Conservation (phyloP, 768 basidiomycete species). For the Epithele typhae region DNA sequence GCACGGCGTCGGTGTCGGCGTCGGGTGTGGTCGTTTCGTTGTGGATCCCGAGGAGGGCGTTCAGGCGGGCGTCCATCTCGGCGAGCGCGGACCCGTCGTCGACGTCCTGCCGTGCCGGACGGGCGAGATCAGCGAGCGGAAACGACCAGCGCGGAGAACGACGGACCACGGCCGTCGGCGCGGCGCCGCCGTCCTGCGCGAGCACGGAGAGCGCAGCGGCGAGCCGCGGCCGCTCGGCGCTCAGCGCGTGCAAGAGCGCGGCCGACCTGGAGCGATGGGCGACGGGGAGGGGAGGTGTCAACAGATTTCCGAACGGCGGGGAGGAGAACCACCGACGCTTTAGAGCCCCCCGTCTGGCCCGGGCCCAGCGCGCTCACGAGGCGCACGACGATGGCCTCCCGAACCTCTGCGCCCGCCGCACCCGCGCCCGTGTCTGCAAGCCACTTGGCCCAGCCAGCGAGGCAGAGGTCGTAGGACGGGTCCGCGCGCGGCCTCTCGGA, state of each 20-base stretch:
- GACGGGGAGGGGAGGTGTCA: too few species aligned
- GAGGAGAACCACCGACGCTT: conserved; percentile 33
- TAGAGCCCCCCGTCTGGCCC: conserved; percentile 11
- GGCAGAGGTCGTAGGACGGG: conserved; percentile 48
- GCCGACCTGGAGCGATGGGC: conserved; percentile 26
- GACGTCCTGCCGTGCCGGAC: conserved; percentile 41
- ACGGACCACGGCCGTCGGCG: too few species aligned
- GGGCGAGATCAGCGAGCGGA: neutral
- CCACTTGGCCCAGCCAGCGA: conserved; percentile 74
- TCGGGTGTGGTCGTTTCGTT: too few species aligned
- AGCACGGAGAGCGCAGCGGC: conserved; percentile 9
- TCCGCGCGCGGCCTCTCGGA: conserved; percentile 28
- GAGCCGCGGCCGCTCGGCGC: conserved; percentile 27
- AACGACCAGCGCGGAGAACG: neutral
- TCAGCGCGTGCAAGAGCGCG: conserved; percentile 39
- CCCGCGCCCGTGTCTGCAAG: conserved; percentile 37
- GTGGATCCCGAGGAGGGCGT: conserved; percentile 30
- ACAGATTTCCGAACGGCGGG: too few species aligned
- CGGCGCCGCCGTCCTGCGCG: neutral
- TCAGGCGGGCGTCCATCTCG: conserved; percentile 53
- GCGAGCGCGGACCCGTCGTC: conserved; percentile 38
- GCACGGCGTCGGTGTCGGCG: too few species aligned
- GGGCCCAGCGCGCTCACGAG: conserved; percentile 50
- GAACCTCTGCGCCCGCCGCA: conserved; percentile 31
- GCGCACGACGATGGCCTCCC: conserved; percentile 39